phyloP scores from a whole-genome alignment of 169 alveolate genomes.

The Theileria annulata region DNA sequence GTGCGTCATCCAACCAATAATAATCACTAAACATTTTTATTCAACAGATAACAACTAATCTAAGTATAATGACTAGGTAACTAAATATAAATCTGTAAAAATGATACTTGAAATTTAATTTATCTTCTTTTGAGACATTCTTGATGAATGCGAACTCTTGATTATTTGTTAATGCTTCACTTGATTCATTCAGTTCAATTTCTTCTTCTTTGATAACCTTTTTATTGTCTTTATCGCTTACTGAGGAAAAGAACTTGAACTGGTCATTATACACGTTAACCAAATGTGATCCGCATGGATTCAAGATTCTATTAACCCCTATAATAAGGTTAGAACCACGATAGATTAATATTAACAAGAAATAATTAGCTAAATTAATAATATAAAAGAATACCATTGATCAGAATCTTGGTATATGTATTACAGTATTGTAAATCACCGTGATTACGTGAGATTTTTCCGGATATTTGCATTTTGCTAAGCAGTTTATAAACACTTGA shows the following conservation, averaged over 20 bases:
- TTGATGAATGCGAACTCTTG: slow-evolving; percentile 20
- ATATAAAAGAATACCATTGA: background rate
- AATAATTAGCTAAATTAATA: background rate
- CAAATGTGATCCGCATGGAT: slow-evolving; percentile 75
- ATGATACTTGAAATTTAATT: slow-evolving; percentile 19
- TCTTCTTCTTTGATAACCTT: background rate
- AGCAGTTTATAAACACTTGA: slow-evolving; percentile 36
- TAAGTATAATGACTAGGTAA: background rate
- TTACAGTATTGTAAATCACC: slow-evolving; percentile 31
- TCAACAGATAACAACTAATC: background rate
- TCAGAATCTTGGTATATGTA: slow-evolving; percentile 13
- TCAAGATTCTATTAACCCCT: slow-evolving; percentile 60
- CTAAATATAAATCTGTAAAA: background rate
- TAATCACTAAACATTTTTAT: background rate
- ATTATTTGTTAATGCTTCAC: background rate
- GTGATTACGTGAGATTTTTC: slow-evolving; percentile 10
- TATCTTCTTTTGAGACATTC: slow-evolving; percentile 19
- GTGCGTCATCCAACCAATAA: slow-evolving; percentile 3
- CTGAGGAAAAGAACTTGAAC: slow-evolving; percentile 24
- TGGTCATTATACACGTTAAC: slow-evolving; percentile 71
- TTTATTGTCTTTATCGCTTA: background rate
- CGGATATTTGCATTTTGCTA: slow-evolving; percentile 39
- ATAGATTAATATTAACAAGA: background rate
- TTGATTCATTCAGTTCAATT: slow-evolving; percentile 30
- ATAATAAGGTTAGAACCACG: background rate